Evolutionary conservation across 305 asterid genomes (phyloP).

Genomic region (Fraxinus sp.): DNA sequence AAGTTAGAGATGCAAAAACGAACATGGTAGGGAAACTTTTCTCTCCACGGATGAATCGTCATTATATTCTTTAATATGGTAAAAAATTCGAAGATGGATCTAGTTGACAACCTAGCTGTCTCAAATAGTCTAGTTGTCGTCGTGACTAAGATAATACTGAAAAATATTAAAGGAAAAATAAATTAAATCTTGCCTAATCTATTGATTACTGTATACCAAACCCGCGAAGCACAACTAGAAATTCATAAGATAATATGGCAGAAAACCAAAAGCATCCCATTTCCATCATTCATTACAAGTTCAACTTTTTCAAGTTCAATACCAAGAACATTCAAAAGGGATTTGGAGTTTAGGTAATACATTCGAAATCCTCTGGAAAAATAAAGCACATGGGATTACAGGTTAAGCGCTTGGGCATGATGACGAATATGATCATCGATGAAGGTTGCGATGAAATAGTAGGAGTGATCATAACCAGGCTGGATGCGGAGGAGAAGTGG

Average conservation of each 20-base stretch:
- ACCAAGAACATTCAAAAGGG: background rate
- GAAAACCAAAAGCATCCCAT: background rate
- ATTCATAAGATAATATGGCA: background rate
- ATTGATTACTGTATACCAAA: background rate
- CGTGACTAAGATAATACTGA: background rate
- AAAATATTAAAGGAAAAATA: background rate
- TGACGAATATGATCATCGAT: slow-evolving; percentile 85
- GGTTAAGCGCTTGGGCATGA: slow-evolving; percentile 81
- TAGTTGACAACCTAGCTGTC: background rate
- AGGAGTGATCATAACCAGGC: slow-evolving; percentile 95
- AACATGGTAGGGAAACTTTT: background rate
- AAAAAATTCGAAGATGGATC: background rate
- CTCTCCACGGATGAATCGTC: background rate
- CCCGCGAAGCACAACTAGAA: background rate
- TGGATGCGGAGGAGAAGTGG: slow-evolving; percentile 71
- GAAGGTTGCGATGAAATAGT: slow-evolving; percentile 73
- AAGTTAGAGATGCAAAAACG: background rate
- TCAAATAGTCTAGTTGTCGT: background rate
- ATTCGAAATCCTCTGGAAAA: background rate
- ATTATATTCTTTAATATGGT: background rate
- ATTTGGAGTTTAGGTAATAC: background rate
- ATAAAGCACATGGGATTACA: slow-evolving; percentile 23
- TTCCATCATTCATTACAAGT: background rate
- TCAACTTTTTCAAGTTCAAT: background rate
- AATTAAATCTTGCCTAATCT: background rate